Evolutionary conservation across 768 basidiomycete species (phyloP).

Genomic region (Hypsizygus marmoreus): DNA sequence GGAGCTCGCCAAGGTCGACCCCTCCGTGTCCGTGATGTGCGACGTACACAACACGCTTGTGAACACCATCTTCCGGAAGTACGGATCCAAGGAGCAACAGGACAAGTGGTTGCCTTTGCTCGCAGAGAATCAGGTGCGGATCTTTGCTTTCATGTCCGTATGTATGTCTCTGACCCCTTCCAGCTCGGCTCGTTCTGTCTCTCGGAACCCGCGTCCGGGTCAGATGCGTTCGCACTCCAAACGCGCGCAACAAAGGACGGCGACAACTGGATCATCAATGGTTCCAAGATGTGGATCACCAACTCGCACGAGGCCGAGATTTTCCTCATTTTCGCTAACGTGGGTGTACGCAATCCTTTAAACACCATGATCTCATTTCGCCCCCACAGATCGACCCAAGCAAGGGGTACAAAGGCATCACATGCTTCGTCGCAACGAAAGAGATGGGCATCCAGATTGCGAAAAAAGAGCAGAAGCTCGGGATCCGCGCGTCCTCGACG

Average conservation of each 20-base stretch:
- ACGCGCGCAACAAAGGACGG: constrained; percentile 90
- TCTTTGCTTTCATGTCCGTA: neutral
- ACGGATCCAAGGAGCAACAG: constrained; percentile 83
- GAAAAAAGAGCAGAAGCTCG: constrained; percentile 98
- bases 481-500: constrained; percentile 94
- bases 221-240: constrained; percentile 96
- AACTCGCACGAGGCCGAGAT: constrained; percentile 92
- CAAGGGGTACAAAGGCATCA: constrained; percentile 99
- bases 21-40: constrained; percentile 93
- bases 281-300: constrained; percentile 99
- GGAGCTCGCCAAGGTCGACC: constrained; percentile 95
- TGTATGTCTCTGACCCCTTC: neutral
- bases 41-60: constrained; percentile 99
- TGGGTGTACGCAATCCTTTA: constrained; percentile 41
- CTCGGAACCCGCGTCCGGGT: constrained; percentile 90
- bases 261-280: constrained; percentile 84
- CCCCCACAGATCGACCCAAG: constrained; percentile 68
- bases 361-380: neutral
- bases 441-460: constrained; percentile 97
- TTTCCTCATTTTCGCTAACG: constrained; percentile 94
- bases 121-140: constrained; percentile 71
- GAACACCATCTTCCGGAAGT: constrained; percentile 89
- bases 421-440: constrained; percentile 94
- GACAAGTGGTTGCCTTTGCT: constrained; percentile 88
- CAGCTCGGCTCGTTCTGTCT: constrained; percentile 96